Conservation (phyloP, 257 asterid species). For the Rhazya stricta region DNA sequence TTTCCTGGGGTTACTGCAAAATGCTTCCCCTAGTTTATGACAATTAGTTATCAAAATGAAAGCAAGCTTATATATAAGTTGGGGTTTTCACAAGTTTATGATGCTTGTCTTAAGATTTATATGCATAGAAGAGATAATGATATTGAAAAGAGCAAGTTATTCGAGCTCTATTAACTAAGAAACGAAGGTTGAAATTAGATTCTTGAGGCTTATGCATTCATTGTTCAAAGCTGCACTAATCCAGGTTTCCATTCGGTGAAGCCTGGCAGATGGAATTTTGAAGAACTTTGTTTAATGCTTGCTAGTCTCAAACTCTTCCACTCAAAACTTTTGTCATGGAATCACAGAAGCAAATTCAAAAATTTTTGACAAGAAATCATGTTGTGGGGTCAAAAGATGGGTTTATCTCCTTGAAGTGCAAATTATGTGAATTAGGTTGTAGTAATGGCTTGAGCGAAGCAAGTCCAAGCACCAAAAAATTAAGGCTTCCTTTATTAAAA, state of each 20-base stretch:
- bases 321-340: neutral
- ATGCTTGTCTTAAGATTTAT: neutral
- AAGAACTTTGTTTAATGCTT: neutral
- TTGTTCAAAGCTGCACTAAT: neutral
- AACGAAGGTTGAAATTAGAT: neutral
- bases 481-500: slow-evolving; percentile 61
- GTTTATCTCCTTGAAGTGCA: slow-evolving; percentile 20
- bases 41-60: neutral
- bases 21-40: neutral
- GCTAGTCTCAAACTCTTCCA: slow-evolving; percentile 3
- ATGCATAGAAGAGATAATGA: neutral
- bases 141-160: neutral
- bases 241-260: too few species aligned
- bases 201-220: too few species aligned
- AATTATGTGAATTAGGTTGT: too few species aligned
- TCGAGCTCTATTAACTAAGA: neutral
- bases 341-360: slow-evolving; percentile 3
- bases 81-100: neutral
- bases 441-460: too few species aligned
- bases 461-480: slow-evolving; percentile 40
- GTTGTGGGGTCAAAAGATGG: neutral
- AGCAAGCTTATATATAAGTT: neutral
- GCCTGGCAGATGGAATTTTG: neutral
- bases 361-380: neutral
- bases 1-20: neutral